Evolutionary conservation across 2,329 filamentous ascomycete genomes (phyloP), one percentile per base, ranked within the genome.

Genomic region (Eurotiales sp.): DNA sequence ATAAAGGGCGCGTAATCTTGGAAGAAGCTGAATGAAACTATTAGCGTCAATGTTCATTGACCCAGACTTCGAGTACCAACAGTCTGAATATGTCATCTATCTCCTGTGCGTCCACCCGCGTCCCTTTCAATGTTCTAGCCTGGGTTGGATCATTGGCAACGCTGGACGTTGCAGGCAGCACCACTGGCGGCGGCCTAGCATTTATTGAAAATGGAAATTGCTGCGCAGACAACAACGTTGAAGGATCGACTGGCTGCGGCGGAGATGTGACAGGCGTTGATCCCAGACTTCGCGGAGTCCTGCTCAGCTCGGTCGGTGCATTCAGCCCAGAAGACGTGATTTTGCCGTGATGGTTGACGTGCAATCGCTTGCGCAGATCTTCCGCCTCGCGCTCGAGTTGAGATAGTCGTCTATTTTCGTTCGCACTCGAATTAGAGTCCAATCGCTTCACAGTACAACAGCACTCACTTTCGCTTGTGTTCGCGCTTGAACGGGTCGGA

Each of bases 401-500:
- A 2, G 67, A 69, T 1, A 72, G 57, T 34, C 68, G 62, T 55
- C 70, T 72, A 15, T 14, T 27, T n/a, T 27, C n/a, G 17, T 27
- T n/a, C n/a, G n/a, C n/a, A n/a, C n/a, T n/a, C n/a, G n/a, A n/a
- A n/a, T n/a, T n/a, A n/a, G n/a, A n/a, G n/a, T n/a, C n/a, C n/a
- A n/a, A n/a, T n/a, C n/a, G n/a, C n/a, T n/a, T n/a, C n/a, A n/a
- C n/a, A n/a, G n/a, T n/a, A n/a, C n/a, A n/a, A n/a, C n/a, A n/a
- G n/a, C n/a, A 56, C 66, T 21, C 58, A 70, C 66, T 67, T 65
- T 43, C 71, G 67, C 53, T 73, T 74, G 50, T 72, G 67, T 51
- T 73, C 70, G 46, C 71, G 59, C 39, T 66, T 71, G 60, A 73
- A 74, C 4, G 66, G 67, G 21, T 72, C 70, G 1, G 70, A 72